phyloP scores from a whole-genome alignment of 2,329 filamentous ascomycete species.

The Ustulina deusta region DNA sequence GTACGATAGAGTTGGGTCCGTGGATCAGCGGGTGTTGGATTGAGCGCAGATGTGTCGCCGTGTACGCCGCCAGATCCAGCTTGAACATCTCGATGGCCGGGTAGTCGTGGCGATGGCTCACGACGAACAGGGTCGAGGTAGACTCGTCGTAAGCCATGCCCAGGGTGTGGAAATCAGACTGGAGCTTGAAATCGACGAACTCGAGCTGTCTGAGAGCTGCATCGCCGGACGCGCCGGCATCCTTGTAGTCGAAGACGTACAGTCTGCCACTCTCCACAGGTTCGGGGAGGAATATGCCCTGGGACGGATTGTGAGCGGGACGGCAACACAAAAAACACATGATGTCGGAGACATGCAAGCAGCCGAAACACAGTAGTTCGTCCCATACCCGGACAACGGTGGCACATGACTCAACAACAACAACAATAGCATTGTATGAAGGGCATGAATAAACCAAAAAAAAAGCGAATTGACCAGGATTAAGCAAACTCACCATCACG shows the following conservation, averaged over 20 bases:
- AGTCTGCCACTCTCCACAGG: conserved; percentile 49
- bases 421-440: background rate
- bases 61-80: conserved; percentile 51
- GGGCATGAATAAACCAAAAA: background rate
- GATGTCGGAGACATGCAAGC: conserved; percentile 13
- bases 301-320: conserved; percentile 17
- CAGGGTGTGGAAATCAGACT: conserved; percentile 55
- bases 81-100: conserved; percentile 56
- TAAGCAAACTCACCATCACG: conserved; percentile 53
- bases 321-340: conserved; percentile 5
- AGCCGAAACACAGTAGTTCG: conserved; percentile 24
- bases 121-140: conserved; percentile 53
- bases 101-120: conserved; percentile 54
- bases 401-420: background rate
- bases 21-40: conserved; percentile 55
- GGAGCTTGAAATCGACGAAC: conserved; percentile 43
- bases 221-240: conserved; percentile 38
- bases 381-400: background rate
- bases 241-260: conserved; percentile 55
- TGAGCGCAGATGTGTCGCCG: conserved; percentile 53
- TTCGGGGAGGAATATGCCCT: conserved; percentile 50
- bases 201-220: conserved; percentile 44
- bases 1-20: conserved; percentile 55
- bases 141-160: conserved; percentile 55
- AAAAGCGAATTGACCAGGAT: too few species aligned